Evolutionary conservation across 306 rosid genomes (phyloP), one percentile per base, ranked within the genome.

Genomic region (Ceratonia siliqua): DNA sequence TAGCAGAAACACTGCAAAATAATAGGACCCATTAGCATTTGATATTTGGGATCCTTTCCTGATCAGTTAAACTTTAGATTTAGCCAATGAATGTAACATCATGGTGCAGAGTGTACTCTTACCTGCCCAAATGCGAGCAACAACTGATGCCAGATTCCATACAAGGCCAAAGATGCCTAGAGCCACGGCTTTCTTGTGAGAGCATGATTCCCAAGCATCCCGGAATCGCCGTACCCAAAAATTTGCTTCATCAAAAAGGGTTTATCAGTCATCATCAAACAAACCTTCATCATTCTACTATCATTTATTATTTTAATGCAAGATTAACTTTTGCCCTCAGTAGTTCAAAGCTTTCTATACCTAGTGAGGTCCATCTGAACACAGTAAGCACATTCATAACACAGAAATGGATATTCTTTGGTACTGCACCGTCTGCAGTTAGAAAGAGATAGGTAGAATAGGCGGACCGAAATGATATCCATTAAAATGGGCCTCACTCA

Each of bases 41-140:
- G 15, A 41, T 27, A 24, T 2, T 28, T 28, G 32, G 32, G 32
- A 28, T 28, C 32, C 32, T 28, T 28, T 28, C 32, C 32, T n/a
- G n/a, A n/a, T n/a, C n/a, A n/a, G n/a, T n/a, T n/a, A n/a, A n/a
- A n/a, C n/a, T n/a, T n/a, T n/a, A n/a, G n/a, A n/a, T n/a, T 56
- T 56, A 56, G 35, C 17, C 0, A 62, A 17, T 50, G 3, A 49
- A 13, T 6, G 39, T 7, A n/a, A n/a, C 5, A 21, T 45, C 35
- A 35, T 39, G 18, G 43, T 72, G 48, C 18, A 63, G 57, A 21
- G 24, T 14, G 53, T 3, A 52, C 56, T 5, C 13, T 49, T 86
- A 89, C 97, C 96, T 78, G 92, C 95, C 97, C 97, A 92, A 64
- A 89, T 70, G 48, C 96, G 93, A 78, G 88, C 89, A 22, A 84